Evolutionary conservation across 805 yeast species (phyloP).

Genomic region (Ogataea dorogensis): DNA sequence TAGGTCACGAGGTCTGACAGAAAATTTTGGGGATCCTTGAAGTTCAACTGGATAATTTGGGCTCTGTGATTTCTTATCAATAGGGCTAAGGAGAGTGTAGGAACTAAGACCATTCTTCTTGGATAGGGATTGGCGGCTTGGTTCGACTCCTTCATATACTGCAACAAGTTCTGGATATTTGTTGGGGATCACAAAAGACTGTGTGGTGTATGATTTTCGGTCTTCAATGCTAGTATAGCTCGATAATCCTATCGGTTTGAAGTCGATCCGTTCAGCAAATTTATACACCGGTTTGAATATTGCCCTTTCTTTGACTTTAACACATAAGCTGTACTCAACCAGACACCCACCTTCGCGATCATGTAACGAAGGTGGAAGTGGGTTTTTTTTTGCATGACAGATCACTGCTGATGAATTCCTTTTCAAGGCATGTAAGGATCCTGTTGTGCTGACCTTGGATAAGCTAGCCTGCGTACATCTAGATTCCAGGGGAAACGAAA

Average conservation of each 20-base stretch:
- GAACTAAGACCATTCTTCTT: too few relatives aligned
- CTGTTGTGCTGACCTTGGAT: not conserved
- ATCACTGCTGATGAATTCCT: not conserved
- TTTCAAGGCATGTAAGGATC: not conserved
- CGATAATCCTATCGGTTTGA: not conserved
- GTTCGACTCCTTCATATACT: constrained; percentile 29
- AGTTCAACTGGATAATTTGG: too few relatives aligned
- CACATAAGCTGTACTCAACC: not conserved
- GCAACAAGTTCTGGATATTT: constrained; percentile 46
- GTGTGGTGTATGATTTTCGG: constrained; percentile 45
- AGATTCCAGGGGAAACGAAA: constrained; percentile 42
- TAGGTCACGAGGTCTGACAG: constrained; percentile 15
- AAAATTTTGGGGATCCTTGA: constrained; percentile 14
- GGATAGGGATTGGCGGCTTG: too few relatives aligned
- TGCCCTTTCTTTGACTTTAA: constrained; percentile 1
- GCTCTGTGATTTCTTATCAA: too few relatives aligned
- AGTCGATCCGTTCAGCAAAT: not conserved
- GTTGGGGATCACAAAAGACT: constrained; percentile 38
- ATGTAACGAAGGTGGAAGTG: not conserved
- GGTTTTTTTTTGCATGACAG: not conserved
- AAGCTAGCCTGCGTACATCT: constrained; percentile 31
- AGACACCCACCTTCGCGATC: not conserved
- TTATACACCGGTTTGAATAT: not conserved
- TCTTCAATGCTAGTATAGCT: constrained; percentile 24
- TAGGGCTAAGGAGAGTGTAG: too few relatives aligned